Evolutionary conservation across 148 eudicot genomes (phyloP), one percentile per base, ranked within the genome.

Genomic region (Vaccinium macrocarpon): DNA sequence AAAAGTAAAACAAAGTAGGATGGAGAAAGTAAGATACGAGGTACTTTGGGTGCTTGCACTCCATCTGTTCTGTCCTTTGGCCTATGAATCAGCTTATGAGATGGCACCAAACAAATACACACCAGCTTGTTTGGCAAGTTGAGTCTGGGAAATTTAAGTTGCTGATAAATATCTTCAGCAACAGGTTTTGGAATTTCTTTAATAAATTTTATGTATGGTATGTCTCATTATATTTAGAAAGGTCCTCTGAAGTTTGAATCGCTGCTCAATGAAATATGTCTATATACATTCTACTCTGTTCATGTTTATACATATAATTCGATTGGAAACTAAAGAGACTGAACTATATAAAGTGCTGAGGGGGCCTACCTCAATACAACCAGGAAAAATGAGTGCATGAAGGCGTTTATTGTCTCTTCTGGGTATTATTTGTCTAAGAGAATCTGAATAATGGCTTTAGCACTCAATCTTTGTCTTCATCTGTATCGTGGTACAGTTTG

Each of bases 401-500:
- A 61, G 29, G 18, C 61, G 82, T 53, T 32, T 55, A 29, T 32
- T 16, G 25, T 55, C 35, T 4, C 25, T 56, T 57, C 82, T 13
- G 57, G 49, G 82, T 48, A 42, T 6, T 49, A n/a, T 75, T 48
- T 46, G 55, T 48, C 79, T 12, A 75, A 16, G 53, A 75, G 53
- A 19, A n/a, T 75, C 55, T 46, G 29, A 48, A 75, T 48, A 75
- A 46, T 48, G 78, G 79, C 79, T 75, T 68, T 74, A 79, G 59
- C 77, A 51, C 82, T 32, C 13, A 48, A 42, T 76, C 49, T 23
- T 51, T 48, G 1, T 25, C 21, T 50, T 8, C 18, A 46, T 2
- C 3, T 62, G 35, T 81, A 35, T 76, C 35, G 53, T 50, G 21
- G 52, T 84, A 62, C 64, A 52, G 55, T 76, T 55, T 84, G 77